Evolutionary conservation across 176 grass and related monocot genomes (phyloP).

Genomic region (Aegilops tauschii): DNA sequence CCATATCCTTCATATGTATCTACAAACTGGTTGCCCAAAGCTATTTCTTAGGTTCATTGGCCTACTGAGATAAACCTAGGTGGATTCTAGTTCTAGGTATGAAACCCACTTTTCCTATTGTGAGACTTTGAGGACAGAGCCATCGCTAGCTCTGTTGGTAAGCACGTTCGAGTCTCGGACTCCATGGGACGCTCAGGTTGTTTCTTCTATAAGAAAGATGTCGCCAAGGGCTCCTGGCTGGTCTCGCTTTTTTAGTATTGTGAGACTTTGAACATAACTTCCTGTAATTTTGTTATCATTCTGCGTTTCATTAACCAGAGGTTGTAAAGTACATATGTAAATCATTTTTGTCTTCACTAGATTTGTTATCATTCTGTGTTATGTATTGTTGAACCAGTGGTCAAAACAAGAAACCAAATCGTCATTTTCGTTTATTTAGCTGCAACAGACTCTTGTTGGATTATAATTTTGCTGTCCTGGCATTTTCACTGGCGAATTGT

Average conservation of each 20-base stretch:
- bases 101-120: not conserved
- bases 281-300: not conserved
- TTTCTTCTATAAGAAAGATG: no score
- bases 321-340: not conserved
- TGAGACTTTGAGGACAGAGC: not conserved
- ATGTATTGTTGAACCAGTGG: not conserved
- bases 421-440: conserved; percentile 16
- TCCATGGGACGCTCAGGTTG: no score
- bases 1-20: not conserved
- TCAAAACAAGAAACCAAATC: not conserved
- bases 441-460: not conserved
- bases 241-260: not conserved
- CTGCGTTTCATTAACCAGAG: not conserved
- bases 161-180: no score
- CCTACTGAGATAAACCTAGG: no score
- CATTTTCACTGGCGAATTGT: not conserved
- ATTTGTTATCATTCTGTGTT: not conserved
- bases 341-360: not conserved
- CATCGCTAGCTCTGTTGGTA: no score
- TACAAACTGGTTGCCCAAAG: no score
- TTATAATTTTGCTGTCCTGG: not conserved
- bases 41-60: no score
- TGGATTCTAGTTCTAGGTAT: not conserved
- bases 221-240: no score
- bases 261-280: not conserved